Base-by-base conservation (phyloP, 2,329 filamentous ascomycete genomes). In the Aspergillus sp. region DNA sequence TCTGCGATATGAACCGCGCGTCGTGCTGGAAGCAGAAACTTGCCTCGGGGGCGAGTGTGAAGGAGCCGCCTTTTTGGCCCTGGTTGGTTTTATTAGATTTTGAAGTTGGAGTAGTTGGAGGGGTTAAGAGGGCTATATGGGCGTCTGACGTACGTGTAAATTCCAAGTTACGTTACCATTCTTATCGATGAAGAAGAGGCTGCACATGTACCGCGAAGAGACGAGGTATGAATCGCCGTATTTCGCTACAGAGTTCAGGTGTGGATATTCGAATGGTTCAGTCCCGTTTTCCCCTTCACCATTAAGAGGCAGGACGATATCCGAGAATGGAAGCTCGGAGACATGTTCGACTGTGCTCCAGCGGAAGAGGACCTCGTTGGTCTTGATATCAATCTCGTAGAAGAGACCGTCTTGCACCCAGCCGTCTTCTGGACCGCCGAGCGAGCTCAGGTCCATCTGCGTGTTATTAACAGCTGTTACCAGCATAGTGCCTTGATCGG, bases 21-120 rank as follows among this genome's bases (percentile, higher is more conserved):
- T 73, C 60, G 53, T 72, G 70, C 50, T 71, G 69, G 54, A 65
- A 71, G 49, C 62, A 64, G 54, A 69, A 71, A 15, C 52, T 64
- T 11, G 60, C 54, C 4, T 56, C 62, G 3, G 60, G 53, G 18
- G 53, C 55, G 5, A 63, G 55, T 5, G 59, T 43, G 48, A 69
- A 70, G 48, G 66, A 64, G 17, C 64, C 67, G 39, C 66, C 66
- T 38, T 59, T 64, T 58, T 58, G 62, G 24, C 65, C 65, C 66
- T 67, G 38, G 20, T 1, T 8, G 18, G 24, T 8, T 42, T 42
- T 7, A 7, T 9, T 39, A 38, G 6, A 24, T 3, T 42, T 62
- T 63, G 24, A 58, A 64, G 7, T 12, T 6, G 43, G 20, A 12
- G 2, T 13, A 4, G n/a, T n/a, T n/a, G n/a, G n/a, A n/a, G n/a